Base-by-base conservation (phyloP, 257 asterid genomes). In the Fraxinus quadrangulata region DNA sequence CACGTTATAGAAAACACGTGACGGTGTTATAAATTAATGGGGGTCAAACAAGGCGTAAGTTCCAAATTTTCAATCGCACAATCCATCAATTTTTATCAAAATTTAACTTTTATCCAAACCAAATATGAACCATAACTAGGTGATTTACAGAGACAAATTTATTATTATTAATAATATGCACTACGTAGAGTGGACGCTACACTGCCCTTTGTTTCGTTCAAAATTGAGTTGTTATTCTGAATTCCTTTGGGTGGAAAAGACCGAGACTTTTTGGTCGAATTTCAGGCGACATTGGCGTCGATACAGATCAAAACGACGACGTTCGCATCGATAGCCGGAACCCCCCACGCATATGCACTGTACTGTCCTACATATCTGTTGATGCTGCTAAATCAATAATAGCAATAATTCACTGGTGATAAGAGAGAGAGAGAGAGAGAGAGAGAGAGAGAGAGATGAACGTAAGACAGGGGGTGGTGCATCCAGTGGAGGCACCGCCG, bases 401-500 rank as follows among this genome's bases (percentile, higher is more conserved):
- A 70, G 54, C 19, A 23, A 59, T 36, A 54, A 72, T 13, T 66
- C 33, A 31, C 65, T 0, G 2, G 11, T 21, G 42, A 28, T 36
- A 37, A 67, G 47, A 67, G 40, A 30, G 56, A 14, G 70, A 51
- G 85, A 94, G 85, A 94, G 40, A 30, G 56, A 30, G 56, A 67
- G 40, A 30, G 56, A 67, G 47, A 67, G 40, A 30, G 56, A 14
- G 70, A 51, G 85, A 94, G 85, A 94, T 94, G 99, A 93, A 88
- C 83, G 85, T 87, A 85, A 86, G 93, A 81, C 96, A 89, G 89
- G 96, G 94, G 71, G 85, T 93, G 81, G 96, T 95, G 83, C 97
- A 95, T 81, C 99, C 99, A 2, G 94, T 90, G 65, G 98, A 89
- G 84, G 96, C 90, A 81, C 98, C 98, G 89, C 97, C 97, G 85